Base-by-base conservation (phyloP, 2,329 filamentous ascomycete genomes). In the Fonsecaea erecta region DNA sequence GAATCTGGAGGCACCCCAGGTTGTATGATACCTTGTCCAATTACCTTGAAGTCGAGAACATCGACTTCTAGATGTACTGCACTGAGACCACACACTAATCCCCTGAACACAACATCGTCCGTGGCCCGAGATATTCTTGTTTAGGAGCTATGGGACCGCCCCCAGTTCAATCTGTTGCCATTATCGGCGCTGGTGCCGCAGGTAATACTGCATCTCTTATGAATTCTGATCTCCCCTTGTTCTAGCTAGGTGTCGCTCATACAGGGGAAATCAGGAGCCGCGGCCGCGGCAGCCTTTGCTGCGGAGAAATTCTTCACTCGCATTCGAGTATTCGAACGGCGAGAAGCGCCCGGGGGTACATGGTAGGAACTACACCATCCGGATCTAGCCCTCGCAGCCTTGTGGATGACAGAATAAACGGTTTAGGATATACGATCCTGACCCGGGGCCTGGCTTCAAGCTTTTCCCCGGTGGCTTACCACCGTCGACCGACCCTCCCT, bases 271-370 rank as follows among this genome's bases (percentile, higher is more conserved):
- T 43, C 18, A 77, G 75, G 76, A 48, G 75, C 75, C 2, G 74
- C 73, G 11, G 68, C 74, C 16, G 75, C 76, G 3, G 74, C 74
- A 53, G 76, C 76, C 32, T 72, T 77, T 26, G 67, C 71, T n/a
- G 70, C 76, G 30, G 76, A 77, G 62, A 71, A 74, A 35, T 69
- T 65, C 56, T 77, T 77, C 60, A 72, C 75, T 51, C 68, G 59
- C 1, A 77, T 77, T 34, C 72, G 70, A 46, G 74, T 77, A 1
- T 77, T 76, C 53, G 76, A 77, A 66, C 70, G 75, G 32, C 70
- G 75, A 54, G 74, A 74, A 52, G 71, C 70, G 28, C 67, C 75
- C 18, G 75, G 76, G 51, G 76, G 76, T 24, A 77, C 76, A 53
- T 77, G 76, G 76, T 75, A 68, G 24, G 53, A 40, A 35, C 26